Evolutionary conservation across 768 basidiomycete genomes (phyloP), one percentile per base, ranked within the genome.

Genomic region (Psilocybe cyanescens): DNA sequence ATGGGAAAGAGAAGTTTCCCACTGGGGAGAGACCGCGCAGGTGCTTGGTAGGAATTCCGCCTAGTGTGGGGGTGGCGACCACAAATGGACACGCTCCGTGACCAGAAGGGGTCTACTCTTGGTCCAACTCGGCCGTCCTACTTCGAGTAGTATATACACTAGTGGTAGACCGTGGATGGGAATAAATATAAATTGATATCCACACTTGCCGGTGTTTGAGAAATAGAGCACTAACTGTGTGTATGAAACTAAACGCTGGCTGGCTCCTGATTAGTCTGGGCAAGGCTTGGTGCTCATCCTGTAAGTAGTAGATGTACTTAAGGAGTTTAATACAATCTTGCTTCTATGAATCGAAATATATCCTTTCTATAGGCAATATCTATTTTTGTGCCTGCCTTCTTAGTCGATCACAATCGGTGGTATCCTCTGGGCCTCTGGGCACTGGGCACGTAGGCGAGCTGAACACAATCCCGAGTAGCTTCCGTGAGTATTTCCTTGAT

Each of bases 121-220:
- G 14, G 41, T 12, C 14, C 8, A 44, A 12, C 14, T 44, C 41
- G 14, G 41, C 14, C 11, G 33, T 6, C 6, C 33, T 35, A 35
- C 41, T 16, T 44, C 41, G 5, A 44, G 3, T 14, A 39, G 41
- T 35, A 35, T 11, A 46, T 12, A 24, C 8, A 30, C 47, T 49
- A 49, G 28, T 24, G 28, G 47, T 49, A 9, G 47, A 49, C 24
- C 47, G 24, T 49, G 19, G 33, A 16, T 33, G 35, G 33, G 16
- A 53, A 53, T 33, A 37, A 19, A 51, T 33, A 35, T 19, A 49
- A 50, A 17, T 11, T 16, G 48, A 48, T 49, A 58, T 62, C 56
- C 56, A 62, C 47, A 16, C 56, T 54, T 54, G 56, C 58, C 57
- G 56, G 57, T 28, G 17, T 44, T 58, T 58, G 52, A 62, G 56